phyloP scores from a whole-genome alignment of 805 yeast genomes.

The Sungouiozyma intestinalis region DNA sequence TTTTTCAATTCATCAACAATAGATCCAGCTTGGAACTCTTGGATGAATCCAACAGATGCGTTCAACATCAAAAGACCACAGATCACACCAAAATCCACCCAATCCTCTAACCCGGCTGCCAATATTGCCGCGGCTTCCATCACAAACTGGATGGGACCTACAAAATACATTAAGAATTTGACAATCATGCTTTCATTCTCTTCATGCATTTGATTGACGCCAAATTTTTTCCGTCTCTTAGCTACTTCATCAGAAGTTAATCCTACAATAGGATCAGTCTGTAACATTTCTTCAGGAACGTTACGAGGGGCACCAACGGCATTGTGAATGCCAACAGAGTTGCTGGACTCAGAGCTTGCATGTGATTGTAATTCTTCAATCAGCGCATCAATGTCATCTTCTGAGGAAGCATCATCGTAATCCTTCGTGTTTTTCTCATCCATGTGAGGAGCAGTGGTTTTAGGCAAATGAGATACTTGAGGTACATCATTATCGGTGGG shows the following conservation, averaged over 20 bases:
- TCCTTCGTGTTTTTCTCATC: background rate
- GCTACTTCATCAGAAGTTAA: slow-evolving; percentile 65
- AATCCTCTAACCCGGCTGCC: slow-evolving; percentile 94
- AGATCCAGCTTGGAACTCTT: slow-evolving; percentile 97
- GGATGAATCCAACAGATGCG: slow-evolving; percentile 92
- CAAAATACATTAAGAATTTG: slow-evolving; percentile 77
- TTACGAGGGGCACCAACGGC: slow-evolving; percentile 56
- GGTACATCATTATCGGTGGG: background rate
- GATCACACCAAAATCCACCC: slow-evolving; percentile 98
- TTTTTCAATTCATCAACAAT: slow-evolving; percentile 94
- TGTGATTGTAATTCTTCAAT: slow-evolving; percentile 66
- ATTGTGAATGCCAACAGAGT: slow-evolving; percentile 20
- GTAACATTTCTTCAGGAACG: slow-evolving; percentile 76
- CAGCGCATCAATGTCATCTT: slow-evolving; percentile 62
- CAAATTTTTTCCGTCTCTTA: slow-evolving; percentile 81
- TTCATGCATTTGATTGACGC: slow-evolving; percentile 86
- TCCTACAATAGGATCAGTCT: slow-evolving; percentile 74
- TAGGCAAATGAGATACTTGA: background rate
- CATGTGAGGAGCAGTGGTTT: background rate
- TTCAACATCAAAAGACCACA: slow-evolving; percentile 77
- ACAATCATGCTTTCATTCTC: slow-evolving; percentile 70
- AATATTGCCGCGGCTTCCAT: slow-evolving; percentile 94
- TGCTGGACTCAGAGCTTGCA: slow-evolving; percentile 41
- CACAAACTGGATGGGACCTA: slow-evolving; percentile 94
- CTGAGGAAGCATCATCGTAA: slow-evolving; percentile 27